Evolutionary conservation across 768 basidiomycete species (phyloP).

Genomic region (Mrakia gelida): DNA sequence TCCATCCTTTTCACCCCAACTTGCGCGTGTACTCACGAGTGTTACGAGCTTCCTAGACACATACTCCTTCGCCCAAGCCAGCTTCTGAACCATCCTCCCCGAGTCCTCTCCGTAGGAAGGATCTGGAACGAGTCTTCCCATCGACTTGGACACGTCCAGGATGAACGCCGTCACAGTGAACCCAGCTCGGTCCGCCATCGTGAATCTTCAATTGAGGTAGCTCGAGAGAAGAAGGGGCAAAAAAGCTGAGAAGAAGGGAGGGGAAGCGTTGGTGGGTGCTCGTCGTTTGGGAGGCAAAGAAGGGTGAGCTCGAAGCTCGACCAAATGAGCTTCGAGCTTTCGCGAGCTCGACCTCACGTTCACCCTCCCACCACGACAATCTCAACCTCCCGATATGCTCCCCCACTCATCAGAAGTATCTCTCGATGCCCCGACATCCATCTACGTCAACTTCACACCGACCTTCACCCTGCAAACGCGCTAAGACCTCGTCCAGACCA

Average conservation of each 20-base stretch:
- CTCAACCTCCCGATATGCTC: too few species aligned
- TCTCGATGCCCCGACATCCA: too few species aligned
- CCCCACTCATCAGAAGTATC: too few species aligned
- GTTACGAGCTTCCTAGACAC: slow-evolving; percentile 87
- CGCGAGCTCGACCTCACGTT: too few species aligned
- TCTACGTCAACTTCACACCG: too few species aligned
- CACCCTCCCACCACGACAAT: too few species aligned
- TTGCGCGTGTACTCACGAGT: slow-evolving; percentile 54
- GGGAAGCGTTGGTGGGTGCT: not conserved
- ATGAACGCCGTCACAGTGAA: slow-evolving; percentile 56
- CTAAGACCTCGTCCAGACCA: too few species aligned
- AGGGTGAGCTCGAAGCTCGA: too few species aligned
- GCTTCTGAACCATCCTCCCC: slow-evolving; percentile 60
- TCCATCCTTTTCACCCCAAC: too few species aligned
- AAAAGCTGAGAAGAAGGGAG: not conserved
- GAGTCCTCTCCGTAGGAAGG: slow-evolving; percentile 39
- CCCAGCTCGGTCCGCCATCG: slow-evolving; percentile 40
- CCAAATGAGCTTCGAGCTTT: too few species aligned
- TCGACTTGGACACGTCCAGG: slow-evolving; percentile 79
- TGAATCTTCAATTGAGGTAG: not conserved
- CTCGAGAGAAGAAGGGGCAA: not conserved
- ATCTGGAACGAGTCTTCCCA: slow-evolving; percentile 54
- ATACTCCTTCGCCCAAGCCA: slow-evolving; percentile 78
- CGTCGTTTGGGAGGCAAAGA: too few species aligned
- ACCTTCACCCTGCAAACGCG: too few species aligned